phyloP scores from a whole-genome alignment of 768 basidiomycete species.

The Chalciporus chontae region DNA sequence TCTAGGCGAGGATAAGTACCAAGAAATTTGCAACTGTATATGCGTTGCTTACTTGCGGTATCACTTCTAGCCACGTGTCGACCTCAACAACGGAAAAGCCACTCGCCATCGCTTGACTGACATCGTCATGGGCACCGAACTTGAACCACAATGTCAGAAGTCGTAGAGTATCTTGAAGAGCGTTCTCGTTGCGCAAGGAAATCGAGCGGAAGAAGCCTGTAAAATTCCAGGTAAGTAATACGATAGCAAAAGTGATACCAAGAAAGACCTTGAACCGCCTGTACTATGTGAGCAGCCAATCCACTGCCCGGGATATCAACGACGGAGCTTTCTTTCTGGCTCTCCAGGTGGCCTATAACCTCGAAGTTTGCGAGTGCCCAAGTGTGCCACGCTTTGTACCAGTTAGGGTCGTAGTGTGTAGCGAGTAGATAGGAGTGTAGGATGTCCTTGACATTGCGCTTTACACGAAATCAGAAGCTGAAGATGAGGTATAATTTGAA shows the following conservation, averaged over 20 bases:
- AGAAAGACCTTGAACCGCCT: constrained; percentile 79
- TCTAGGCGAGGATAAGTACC: constrained; percentile 43
- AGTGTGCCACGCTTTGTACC: constrained; percentile 99
- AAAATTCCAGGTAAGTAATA: constrained; percentile 7
- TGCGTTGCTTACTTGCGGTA: constrained; percentile 73
- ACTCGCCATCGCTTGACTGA: constrained; percentile 82
- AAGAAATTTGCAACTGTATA: neutral
- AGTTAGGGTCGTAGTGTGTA: constrained; percentile 88
- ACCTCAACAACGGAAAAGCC: constrained; percentile 90
- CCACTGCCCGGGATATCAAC: constrained; percentile 57
- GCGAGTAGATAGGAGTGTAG: constrained; percentile 81
- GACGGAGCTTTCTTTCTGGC: constrained; percentile 50
- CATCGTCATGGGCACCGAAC: constrained; percentile 85
- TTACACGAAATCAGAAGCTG: constrained; percentile 12
- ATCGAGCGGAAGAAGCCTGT: constrained; percentile 95
- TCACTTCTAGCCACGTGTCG: constrained; percentile 98
- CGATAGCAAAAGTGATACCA: neutral
- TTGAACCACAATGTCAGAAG: constrained; percentile 98
- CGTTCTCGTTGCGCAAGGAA: constrained; percentile 81
- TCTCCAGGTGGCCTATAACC: constrained; percentile 80
- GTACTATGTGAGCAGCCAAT: constrained; percentile 81
- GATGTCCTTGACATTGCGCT: constrained; percentile 81
- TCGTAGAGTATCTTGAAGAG: constrained; percentile 91
- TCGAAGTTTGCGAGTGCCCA: constrained; percentile 98
- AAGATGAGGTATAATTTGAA: neutral